Evolutionary conservation across 345 rosid species (phyloP).

Genomic region (Bruguiera gymnorhiza): DNA sequence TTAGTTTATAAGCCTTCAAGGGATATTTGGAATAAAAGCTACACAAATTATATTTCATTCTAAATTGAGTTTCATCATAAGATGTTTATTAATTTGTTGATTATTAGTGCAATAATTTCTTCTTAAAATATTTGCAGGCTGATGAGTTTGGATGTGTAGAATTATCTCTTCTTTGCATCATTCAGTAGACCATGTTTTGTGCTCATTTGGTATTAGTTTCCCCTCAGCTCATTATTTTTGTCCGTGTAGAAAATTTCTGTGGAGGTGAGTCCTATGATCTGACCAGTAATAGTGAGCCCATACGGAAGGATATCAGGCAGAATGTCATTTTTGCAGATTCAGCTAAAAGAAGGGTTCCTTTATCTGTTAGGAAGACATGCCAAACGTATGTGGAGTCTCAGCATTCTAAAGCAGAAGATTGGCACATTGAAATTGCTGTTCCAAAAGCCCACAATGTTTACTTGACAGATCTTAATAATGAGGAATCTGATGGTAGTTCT

Average conservation of each 20-base stretch:
- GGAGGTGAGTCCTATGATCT: constrained; percentile 57
- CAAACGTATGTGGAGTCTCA: constrained; percentile 37
- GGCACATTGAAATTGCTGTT: constrained; percentile 77
- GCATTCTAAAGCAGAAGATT: constrained; percentile 54
- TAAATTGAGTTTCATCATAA: neutral
- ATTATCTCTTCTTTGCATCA: neutral
- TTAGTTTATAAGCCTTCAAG: too few relatives aligned
- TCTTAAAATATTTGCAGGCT: neutral
- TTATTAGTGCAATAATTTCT: neutral
- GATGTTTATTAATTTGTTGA: constrained; percentile 1
- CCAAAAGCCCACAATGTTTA: constrained; percentile 43
- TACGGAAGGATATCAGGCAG: constrained; percentile 41
- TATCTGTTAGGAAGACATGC: constrained; percentile 47
- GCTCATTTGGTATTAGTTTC: constrained; percentile 8
- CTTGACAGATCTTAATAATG: constrained; percentile 46
- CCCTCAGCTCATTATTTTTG: constrained; percentile 6
- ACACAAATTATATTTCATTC: neutral
- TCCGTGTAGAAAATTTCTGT: constrained; percentile 54
- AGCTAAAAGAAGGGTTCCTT: constrained; percentile 49
- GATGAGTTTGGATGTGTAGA: neutral
- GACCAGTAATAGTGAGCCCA: constrained; percentile 46
- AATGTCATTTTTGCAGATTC: constrained; percentile 46
- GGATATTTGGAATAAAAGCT: neutral
- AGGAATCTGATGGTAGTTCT: constrained; percentile 82
- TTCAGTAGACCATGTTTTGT: neutral